These are phyloP conservation scores for Maudiozyma turicensis DNA, from an alignment of 805 yeast species.

Conservation along the genomic window DNA sequence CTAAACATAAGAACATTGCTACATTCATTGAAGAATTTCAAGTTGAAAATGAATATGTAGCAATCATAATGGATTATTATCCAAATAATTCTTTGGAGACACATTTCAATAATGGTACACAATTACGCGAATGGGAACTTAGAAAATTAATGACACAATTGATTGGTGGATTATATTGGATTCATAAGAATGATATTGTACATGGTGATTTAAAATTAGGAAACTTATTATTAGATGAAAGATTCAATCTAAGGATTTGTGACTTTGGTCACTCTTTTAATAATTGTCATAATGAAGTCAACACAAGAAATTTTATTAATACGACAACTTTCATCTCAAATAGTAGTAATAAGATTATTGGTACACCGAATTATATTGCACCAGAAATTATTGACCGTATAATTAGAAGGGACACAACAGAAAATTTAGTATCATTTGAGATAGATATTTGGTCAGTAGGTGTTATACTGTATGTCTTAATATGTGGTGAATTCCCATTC, in stretches of 20 bases:
- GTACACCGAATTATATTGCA: constrained; percentile 95
- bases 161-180: constrained; percentile 81
- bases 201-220: constrained; percentile 10
- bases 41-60: constrained; percentile 1
- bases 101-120: neutral
- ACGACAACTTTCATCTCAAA: neutral
- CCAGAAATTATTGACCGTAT: constrained; percentile 57
- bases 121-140: constrained; percentile 2
- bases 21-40: constrained; percentile 1
- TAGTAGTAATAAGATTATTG: constrained; percentile 28
- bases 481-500: constrained; percentile 89
- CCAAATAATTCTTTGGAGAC: neutral
- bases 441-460: constrained; percentile 97
- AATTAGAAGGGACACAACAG: constrained; percentile 41
- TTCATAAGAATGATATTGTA: constrained; percentile 60
- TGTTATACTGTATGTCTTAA: constrained; percentile 81
- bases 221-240: constrained; percentile 59
- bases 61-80: constrained; percentile 1
- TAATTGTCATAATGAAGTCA: constrained; percentile 48
- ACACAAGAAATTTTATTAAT: constrained; percentile 57
- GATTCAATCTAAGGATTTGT: constrained; percentile 86
- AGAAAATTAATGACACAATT: constrained; percentile 72
- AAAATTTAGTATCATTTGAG: constrained; percentile 75
- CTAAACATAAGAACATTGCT: neutral
- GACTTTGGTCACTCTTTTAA: constrained; percentile 42